Percentiles rank a stretch among this genome's conserved stretches.
phyloP scores from a whole-genome alignment of 148 eudicot species.

The Persicaria tinctoria region DNA sequence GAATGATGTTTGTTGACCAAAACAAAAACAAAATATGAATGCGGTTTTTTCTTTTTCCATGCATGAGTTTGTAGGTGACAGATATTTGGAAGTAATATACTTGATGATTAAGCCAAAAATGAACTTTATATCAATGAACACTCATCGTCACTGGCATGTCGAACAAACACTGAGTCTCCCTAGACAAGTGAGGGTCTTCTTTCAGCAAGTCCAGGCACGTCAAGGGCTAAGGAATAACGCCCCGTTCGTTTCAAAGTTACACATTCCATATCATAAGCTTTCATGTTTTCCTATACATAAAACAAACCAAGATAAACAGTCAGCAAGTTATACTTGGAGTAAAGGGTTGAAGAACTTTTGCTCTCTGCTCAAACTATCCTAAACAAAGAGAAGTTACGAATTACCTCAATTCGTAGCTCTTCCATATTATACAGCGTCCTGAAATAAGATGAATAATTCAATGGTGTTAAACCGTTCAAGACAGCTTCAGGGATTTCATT shows the following conservation, averaged over 20 bases:
- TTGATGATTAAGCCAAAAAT: neutral
- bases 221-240: constrained; percentile 42
- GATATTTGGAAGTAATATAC: neutral
- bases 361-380: neutral
- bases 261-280: constrained; percentile 63
- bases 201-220: constrained; percentile 91
- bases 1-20: too few relatives aligned
- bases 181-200: constrained; percentile 81
- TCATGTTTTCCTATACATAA: constrained; percentile 62
- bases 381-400: neutral
- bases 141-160: constrained; percentile 28
- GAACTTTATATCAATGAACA: neutral
- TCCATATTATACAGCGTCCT: constrained; percentile 60
- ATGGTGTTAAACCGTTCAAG: constrained; percentile 32
- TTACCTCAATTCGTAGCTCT: constrained; percentile 82
- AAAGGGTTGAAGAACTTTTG: neutral
- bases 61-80: neutral
- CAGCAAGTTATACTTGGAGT: neutral
- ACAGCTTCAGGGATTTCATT: constrained; percentile 49
- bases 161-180: constrained; percentile 58
- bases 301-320: neutral
- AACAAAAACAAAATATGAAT: neutral
- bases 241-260: constrained; percentile 45
- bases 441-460: constrained; percentile 53
- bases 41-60: neutral